Percentiles rank a stretch among this genome's conserved stretches.
phyloP scores from a whole-genome alignment of 495 filamentous ascomycete genomes.

The Amphirosellinia nigrospora region DNA sequence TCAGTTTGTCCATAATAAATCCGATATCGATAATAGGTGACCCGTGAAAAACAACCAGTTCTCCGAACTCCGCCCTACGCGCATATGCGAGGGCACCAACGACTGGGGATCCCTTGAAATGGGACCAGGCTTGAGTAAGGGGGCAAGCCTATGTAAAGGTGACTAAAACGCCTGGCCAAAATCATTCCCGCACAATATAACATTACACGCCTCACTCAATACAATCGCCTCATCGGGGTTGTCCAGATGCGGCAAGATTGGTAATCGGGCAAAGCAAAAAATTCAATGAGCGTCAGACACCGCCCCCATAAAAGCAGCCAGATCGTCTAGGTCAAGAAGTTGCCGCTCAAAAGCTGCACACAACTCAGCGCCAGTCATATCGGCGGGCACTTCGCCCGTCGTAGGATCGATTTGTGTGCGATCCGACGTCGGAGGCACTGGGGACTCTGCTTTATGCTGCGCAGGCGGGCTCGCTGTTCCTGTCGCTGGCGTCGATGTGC shows the following conservation, averaged over 20 bases:
- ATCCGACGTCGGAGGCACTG: constrained; percentile 41
- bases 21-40: neutral
- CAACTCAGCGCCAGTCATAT: constrained; percentile 57
- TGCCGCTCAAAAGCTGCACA: constrained; percentile 57
- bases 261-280: constrained; percentile 15
- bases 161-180: constrained; percentile 17
- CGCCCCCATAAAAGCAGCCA: constrained; percentile 61
- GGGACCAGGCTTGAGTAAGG: neutral
- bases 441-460: constrained; percentile 47
- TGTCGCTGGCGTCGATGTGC: constrained; percentile 45
- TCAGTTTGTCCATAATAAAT: neutral
- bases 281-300: constrained; percentile 44
- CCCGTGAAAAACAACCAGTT: constrained; percentile 2
- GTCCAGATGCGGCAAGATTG: constrained; percentile 21
- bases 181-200: constrained; percentile 8
- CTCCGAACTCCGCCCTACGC: constrained; percentile 2
- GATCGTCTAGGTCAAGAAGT: constrained; percentile 56
- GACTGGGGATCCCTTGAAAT: neutral
- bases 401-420: constrained; percentile 31
- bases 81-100: neutral
- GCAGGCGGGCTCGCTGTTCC: constrained; percentile 46
- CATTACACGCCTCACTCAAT: constrained; percentile 14
- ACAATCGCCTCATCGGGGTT: neutral
- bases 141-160: neutral
- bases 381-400: constrained; percentile 34